Conservation (phyloP, 2,329 filamentous ascomycete species). For the Colletotrichum noveboracense region DNA sequence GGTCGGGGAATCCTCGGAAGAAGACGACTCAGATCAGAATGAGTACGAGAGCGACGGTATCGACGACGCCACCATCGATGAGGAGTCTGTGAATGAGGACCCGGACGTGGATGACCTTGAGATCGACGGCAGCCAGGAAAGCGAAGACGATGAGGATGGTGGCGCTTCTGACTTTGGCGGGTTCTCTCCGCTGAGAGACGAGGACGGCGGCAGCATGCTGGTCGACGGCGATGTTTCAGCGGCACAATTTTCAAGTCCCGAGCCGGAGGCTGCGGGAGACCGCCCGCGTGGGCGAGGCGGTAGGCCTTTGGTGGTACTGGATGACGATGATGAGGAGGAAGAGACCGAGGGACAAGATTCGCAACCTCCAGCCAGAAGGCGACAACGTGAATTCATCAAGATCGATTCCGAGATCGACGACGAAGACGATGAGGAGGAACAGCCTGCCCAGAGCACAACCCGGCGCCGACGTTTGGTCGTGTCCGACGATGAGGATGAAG, state of each 20-base stretch:
- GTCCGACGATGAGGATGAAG: constrained; percentile 26
- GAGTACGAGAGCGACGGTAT: constrained; percentile 46
- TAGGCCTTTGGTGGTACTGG: constrained; percentile 34
- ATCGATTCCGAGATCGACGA: constrained; percentile 8
- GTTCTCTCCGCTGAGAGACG: constrained; percentile 12
- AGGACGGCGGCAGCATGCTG: constrained; percentile 10
- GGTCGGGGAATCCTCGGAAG: constrained; percentile 4
- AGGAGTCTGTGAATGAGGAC: constrained; percentile 18
- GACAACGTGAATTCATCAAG: background rate
- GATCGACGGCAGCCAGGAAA: constrained; percentile 9
- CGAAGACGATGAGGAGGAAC: constrained; percentile 1
- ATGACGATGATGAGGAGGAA: constrained; percentile 24
- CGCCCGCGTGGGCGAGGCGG: background rate
- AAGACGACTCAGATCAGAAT: constrained; percentile 18
- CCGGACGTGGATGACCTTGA: constrained; percentile 15
- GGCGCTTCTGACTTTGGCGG: constrained; percentile 8
- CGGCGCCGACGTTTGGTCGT: constrained; percentile 24
- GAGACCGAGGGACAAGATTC: background rate
- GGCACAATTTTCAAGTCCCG: constrained; percentile 35
- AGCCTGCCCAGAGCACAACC: background rate
- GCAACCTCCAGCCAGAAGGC: background rate
- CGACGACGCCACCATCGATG: constrained; percentile 36
- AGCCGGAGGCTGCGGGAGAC: constrained; percentile 22
- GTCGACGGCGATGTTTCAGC: background rate
- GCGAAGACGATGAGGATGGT: constrained; percentile 28